phyloP scores from a whole-genome alignment of 805 yeast species.

The Cyberlindnera galapagoensis region DNA sequence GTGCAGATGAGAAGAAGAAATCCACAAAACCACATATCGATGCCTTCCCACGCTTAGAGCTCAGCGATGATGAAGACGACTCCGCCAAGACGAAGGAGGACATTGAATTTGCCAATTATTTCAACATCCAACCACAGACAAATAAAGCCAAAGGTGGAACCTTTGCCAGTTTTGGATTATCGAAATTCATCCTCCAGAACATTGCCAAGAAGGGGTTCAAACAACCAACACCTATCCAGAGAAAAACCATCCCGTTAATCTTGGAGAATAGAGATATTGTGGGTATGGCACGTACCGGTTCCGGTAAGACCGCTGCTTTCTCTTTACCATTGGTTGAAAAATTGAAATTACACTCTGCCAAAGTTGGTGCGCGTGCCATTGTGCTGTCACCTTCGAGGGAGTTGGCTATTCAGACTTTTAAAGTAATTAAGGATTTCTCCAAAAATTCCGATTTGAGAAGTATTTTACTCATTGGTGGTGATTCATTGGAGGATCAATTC shows the following conservation, averaged over 20 bases:
- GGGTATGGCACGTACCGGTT: slow-evolving; percentile 99
- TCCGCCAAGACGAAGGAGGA: slow-evolving; percentile 30
- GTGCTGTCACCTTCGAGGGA: slow-evolving; percentile 94
- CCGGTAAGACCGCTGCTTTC: slow-evolving; percentile 98
- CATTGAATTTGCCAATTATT: slow-evolving; percentile 41
- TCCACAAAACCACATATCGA: slow-evolving; percentile 3
- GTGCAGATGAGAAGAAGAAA: too few relatives aligned
- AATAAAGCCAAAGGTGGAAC: slow-evolving; percentile 71
- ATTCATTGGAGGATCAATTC: slow-evolving; percentile 95
- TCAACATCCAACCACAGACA: slow-evolving; percentile 34
- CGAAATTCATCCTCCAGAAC: slow-evolving; percentile 61
- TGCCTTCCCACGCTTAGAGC: slow-evolving; percentile 46
- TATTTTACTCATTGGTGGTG: slow-evolving; percentile 91
- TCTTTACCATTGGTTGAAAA: slow-evolving; percentile 84
- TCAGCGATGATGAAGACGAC: slow-evolving; percentile 44
- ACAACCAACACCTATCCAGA: slow-evolving; percentile 96
- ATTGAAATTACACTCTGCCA: slow-evolving; percentile 76
- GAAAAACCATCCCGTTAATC: slow-evolving; percentile 89
- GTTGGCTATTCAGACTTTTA: slow-evolving; percentile 86
- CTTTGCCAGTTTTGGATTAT: slow-evolving; percentile 85
- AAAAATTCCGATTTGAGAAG: slow-evolving; percentile 78
- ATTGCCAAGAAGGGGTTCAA: slow-evolving; percentile 81
- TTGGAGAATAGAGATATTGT: slow-evolving; percentile 89
- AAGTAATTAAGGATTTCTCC: slow-evolving; percentile 82
- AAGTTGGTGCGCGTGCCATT: slow-evolving; percentile 83